Evolutionary conservation across 805 yeast species (phyloP), one percentile per base, ranked within the genome.

Genomic region (Candida nonsorbophila): DNA sequence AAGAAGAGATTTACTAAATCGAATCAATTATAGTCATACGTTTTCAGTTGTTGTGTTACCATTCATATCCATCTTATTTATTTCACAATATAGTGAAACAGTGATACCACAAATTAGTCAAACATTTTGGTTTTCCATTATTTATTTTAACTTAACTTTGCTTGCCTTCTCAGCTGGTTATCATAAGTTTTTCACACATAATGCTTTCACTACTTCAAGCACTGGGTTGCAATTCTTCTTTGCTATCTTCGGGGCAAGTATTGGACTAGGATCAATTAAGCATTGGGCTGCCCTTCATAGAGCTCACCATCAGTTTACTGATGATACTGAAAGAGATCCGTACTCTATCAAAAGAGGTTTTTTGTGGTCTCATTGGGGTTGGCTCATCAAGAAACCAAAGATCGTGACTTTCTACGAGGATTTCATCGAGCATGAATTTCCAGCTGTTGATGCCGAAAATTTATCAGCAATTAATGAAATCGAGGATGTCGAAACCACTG

Each of bases 321-420:
- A 63, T 36, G 95, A 88, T 49, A 81, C 94, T 0, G 94, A 84
- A 36, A 70, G 72, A 45, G 97, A 88, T 54, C 97, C 97, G 1
- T 86, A 84, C 56, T 78, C 78, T 47, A 79, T 83, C 21, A 74
- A 88, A 48, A 70, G 83, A 35, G 96, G 97, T 0, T 69, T 86
- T 44, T 57, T 72, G 45, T 87, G 77, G 72, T 77, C 90, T 19
- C 95, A 87, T 57, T 65, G 86, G 58, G 97, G 96, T 3, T 88
- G 95, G 94, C 70, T 84, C 60, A 49, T 86, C 19, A 63, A 80
- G 35, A 70, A 69, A 41, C 87, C 84, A 40, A 62, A 61, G 29
- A 44, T 46, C 13, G 39, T 40, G 5, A 38, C 48, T 0, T 62
- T 61, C 30, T 53, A 52, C 37, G 38, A 47, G 6, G 59, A 57